Conservation (phyloP, 345 rosid genomes). For the Diplotaxis tenuifolia region DNA sequence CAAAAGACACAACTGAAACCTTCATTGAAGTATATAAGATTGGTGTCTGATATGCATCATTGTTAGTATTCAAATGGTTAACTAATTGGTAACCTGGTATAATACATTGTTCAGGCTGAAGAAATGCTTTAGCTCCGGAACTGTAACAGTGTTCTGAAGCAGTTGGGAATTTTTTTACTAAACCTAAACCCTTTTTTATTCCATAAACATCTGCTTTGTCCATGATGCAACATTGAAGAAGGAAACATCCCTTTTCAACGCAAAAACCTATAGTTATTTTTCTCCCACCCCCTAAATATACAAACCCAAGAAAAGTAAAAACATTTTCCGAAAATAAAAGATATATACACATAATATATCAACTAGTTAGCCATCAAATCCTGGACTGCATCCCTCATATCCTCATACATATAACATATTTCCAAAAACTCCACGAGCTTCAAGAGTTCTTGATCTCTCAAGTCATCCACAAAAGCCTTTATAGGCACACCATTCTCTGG, state of each 20-base stretch:
- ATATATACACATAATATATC: conserved; percentile 7
- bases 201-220: conserved; percentile 1
- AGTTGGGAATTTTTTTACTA: conserved; percentile 2
- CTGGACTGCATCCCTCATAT: conserved; percentile 73
- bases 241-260: conserved; percentile 6
- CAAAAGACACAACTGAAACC: neutral
- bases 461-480: conserved; percentile 40
- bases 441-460: conserved; percentile 41
- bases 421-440: conserved; percentile 53
- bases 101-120: neutral
- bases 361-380: conserved; percentile 17
- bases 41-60: neutral
- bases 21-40: neutral
- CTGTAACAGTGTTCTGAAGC: neutral
- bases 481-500: conserved; percentile 82
- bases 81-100: neutral
- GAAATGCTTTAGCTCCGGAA: neutral
- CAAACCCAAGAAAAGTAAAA: neutral
- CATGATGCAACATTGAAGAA: conserved; percentile 13
- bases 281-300: neutral
- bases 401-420: conserved; percentile 47
- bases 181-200: conserved; percentile 5
- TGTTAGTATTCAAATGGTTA: neutral
- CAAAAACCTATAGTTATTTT: conserved; percentile 16
- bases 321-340: neutral